These are phyloP conservation scores for Ananas comosus DNA, from an alignment of 176 grass and related monocot genomes.

Conservation along the genomic window DNA sequence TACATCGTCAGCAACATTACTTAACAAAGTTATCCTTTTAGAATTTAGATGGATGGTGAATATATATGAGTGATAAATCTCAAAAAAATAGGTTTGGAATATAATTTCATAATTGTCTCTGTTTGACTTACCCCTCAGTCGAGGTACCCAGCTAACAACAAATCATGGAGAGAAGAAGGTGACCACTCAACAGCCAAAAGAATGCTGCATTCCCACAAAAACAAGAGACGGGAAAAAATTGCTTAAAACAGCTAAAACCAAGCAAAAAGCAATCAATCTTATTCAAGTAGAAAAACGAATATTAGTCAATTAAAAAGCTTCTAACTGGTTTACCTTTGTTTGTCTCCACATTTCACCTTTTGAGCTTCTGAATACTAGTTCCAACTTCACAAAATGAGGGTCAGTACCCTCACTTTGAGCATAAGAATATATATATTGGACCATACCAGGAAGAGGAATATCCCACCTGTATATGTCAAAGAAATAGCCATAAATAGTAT, in stretches of 20 bases:
- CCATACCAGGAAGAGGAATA: constrained; percentile 68
- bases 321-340: constrained; percentile 54
- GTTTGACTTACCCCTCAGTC: constrained; percentile 63
- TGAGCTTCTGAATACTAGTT: constrained; percentile 75
- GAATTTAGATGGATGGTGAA: not conserved
- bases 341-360: constrained; percentile 58
- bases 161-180: constrained; percentile 56
- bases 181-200: constrained; percentile 97
- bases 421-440: constrained; percentile 70
- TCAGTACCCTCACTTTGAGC: constrained; percentile 42
- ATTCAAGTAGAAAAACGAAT: not conserved
- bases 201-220: constrained; percentile 72
- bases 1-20: too few species aligned
- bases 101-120: not conserved
- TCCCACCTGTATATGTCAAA: constrained; percentile 57
- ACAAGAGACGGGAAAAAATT: not conserved
- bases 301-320: not conserved
- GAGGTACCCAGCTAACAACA: constrained; percentile 95
- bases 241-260: constrained; percentile 21
- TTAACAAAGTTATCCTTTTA: not conserved
- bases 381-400: constrained; percentile 83
- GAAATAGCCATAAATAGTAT: constrained; percentile 21
- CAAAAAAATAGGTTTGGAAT: not conserved
- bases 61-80: not conserved
- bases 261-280: constrained; percentile 8